phyloP scores from a whole-genome alignment of 192 early-diverging fungal genomes.

The Rhizophagus sp. region DNA sequence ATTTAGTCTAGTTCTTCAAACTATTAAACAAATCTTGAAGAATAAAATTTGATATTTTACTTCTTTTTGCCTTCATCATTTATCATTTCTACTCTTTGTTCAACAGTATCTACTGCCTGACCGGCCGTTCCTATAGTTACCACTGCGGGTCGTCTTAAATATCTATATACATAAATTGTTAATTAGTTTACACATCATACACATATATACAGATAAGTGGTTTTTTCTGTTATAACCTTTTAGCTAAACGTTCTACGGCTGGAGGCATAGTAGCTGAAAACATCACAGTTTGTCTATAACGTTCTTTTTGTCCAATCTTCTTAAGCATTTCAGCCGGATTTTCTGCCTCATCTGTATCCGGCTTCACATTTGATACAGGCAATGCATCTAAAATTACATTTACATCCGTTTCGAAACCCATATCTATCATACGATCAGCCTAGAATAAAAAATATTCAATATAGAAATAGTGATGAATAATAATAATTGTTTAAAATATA shows the following conservation, averaged over 20 bases:
- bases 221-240: conserved; percentile 42
- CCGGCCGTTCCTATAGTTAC: conserved; percentile 97
- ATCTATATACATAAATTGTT: conserved; percentile 40
- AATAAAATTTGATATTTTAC: conserved; percentile 29
- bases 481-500: neutral
- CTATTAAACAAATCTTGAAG: neutral
- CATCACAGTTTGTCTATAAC: conserved; percentile 95
- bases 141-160: conserved; percentile 86
- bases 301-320: conserved; percentile 36
- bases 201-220: neutral
- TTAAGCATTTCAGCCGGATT: conserved; percentile 49
- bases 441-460: conserved; percentile 19
- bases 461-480: no score
- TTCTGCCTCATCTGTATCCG: conserved; percentile 73
- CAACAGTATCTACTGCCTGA: conserved; percentile 94
- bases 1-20: neutral
- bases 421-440: conserved; percentile 93
- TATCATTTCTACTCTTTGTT: conserved; percentile 95
- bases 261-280: conserved; percentile 99
- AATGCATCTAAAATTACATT: conserved; percentile 94
- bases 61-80: conserved; percentile 82
- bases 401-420: conserved; percentile 95
- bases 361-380: conserved; percentile 89
- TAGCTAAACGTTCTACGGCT: conserved; percentile 91
- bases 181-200: neutral